Evolutionary conservation across 805 yeast species (phyloP), one percentile per base, ranked within the genome.

Genomic region (Torulaspora gathmanii): DNA sequence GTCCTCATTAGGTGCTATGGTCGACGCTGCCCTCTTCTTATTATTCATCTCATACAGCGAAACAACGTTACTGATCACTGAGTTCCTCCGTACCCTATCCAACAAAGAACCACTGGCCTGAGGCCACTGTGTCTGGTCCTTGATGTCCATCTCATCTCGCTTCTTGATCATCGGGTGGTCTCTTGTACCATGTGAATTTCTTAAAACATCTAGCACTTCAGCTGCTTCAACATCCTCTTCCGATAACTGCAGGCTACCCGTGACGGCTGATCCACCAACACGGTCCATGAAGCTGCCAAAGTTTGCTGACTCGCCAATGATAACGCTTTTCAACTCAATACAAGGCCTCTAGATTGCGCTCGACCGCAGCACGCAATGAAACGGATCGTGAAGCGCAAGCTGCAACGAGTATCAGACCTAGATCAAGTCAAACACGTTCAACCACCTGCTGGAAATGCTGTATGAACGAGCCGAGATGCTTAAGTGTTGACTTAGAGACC

Each of bases 11-110:
- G 6, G 25, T 3, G 25, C 25, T 7, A 22, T 5, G 25, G 10
- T 22, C 25, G 59, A 48, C 58, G 75, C 55, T 58, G 75, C 52
- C 70, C 61, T 62, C 71, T 74, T 52, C 71, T 46, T 53, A 17
- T 47, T 47, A 31, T 50, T 55, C 44, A 57, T 68, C 43, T 68
- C 64, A 59, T 73, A 69, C 57, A 74, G 69, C 45, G 69, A 73
- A 48, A 72, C 77, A 17, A 77, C 78, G 59, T 71, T 73, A 35
- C 70, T 73, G 36, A 71, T 78, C 30, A 50, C 52, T 35, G 46
- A 36, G 50, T 35, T 54, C 48, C 29, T 49, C 36, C 47, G 51
- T 34, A 54, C 60, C 28, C 54, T 51, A 40, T 54, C 57, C 38
- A 47, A 38, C 37, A 49, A 36, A 7, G 47, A 45, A 12, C 26